Percentiles rank a stretch among this genome's conserved stretches.
Conservation (phyloP, 2,329 filamentous ascomycete genomes). For the Clonostachys rosea region DNA sequence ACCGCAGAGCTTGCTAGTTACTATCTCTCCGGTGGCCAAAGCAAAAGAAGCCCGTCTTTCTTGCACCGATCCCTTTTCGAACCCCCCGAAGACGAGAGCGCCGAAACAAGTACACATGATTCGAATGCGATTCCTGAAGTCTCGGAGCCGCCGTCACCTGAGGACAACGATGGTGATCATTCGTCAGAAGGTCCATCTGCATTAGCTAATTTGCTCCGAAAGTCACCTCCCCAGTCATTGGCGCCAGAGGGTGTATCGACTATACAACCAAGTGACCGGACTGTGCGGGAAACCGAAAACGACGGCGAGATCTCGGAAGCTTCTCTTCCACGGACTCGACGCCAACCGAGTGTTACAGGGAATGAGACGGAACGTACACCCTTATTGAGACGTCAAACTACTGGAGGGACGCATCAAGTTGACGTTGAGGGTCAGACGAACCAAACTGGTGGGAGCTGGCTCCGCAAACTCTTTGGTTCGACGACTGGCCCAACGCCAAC, state of each 20-base stretch:
- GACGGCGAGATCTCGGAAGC: too few species aligned
- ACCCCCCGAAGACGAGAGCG: constrained; percentile 9
- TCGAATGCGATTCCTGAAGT: constrained; percentile 56
- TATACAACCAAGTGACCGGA: background rate
- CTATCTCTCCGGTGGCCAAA: constrained; percentile 62
- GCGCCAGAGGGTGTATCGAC: background rate
- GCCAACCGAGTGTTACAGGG: background rate
- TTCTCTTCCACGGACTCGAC: too few species aligned
- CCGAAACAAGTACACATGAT: constrained; percentile 4
- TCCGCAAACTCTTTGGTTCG: constrained; percentile 14
- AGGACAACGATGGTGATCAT: constrained; percentile 7
- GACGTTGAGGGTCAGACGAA: constrained; percentile 50
- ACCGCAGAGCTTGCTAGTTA: constrained; percentile 84
- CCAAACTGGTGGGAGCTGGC: constrained; percentile 21
- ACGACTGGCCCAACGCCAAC: too few species aligned
- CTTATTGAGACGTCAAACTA: constrained; percentile 30
- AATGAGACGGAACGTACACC: constrained; percentile 28
- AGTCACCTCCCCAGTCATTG: constrained; percentile 30
- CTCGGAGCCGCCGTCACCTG: constrained; percentile 50
- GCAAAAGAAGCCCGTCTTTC: constrained; percentile 37
- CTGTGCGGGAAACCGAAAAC: too few species aligned
- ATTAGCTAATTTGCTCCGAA: constrained; percentile 36
- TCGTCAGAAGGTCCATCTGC: constrained; percentile 29
- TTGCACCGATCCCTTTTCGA: constrained; percentile 28
- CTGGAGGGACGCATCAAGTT: constrained; percentile 17